These are phyloP conservation scores for Kluyveromyces dobzhanskii DNA, from an alignment of 805 yeast species.

Conservation along the genomic window DNA sequence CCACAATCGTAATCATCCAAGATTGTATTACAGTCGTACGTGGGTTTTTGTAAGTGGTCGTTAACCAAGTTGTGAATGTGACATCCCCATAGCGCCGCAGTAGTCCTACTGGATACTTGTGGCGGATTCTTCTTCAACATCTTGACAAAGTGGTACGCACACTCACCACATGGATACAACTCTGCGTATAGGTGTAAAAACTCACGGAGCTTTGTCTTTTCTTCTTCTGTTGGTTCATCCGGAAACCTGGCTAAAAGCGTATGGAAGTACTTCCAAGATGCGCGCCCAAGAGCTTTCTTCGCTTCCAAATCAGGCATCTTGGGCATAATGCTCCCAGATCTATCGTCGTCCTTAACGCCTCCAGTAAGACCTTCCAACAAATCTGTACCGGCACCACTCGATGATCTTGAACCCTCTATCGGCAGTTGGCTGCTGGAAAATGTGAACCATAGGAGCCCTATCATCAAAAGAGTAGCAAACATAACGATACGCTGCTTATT, in stretches of 20 bases:
- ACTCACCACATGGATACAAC: conserved; percentile 95
- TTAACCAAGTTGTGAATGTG: conserved; percentile 84
- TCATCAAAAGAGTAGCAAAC: conserved; percentile 11
- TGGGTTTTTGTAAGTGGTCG: conserved; percentile 53
- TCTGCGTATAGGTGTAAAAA: conserved; percentile 75
- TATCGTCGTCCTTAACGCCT: neutral
- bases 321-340: conserved; percentile 66
- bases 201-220: conserved; percentile 50
- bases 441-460: conserved; percentile 18
- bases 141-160: conserved; percentile 82
- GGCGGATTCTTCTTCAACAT: conserved; percentile 72
- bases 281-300: conserved; percentile 75
- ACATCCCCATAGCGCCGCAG: conserved; percentile 96
- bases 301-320: conserved; percentile 72
- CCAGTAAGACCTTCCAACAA: neutral
- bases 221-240: conserved; percentile 59
- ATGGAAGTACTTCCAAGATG: conserved; percentile 89
- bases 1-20: conserved; percentile 95
- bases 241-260: conserved; percentile 91
- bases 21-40: conserved; percentile 78
- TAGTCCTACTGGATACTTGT: conserved; percentile 63
- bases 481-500: conserved; percentile 9
- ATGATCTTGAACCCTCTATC: conserved; percentile 7
- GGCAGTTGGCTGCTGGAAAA: conserved; percentile 20
- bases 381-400: neutral